Conservation (phyloP, 208 protist genomes). For the Trypanosomatidae sp. region DNA sequence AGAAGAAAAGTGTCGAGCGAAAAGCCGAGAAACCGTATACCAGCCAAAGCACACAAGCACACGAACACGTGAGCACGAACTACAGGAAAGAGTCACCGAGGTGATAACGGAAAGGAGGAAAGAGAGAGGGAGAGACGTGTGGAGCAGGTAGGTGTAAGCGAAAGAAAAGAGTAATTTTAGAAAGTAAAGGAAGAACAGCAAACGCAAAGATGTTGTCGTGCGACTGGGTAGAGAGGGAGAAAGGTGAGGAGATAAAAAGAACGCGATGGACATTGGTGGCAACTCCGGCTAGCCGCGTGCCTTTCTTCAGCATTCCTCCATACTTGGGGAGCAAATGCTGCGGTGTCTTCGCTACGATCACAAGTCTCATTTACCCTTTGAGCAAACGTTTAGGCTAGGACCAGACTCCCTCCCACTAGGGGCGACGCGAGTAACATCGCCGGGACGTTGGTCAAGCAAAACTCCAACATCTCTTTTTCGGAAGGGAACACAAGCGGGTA, state of each 20-base stretch:
- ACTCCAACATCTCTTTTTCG: too few species aligned
- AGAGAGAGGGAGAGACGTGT: neutral
- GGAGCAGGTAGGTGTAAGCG: neutral
- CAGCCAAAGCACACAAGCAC: neutral
- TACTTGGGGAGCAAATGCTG: too few species aligned
- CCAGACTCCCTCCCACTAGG: too few species aligned
- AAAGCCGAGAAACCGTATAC: neutral
- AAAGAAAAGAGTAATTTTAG: neutral
- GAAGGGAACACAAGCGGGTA: too few species aligned
- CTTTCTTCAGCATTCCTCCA: too few species aligned
- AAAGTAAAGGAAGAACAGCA: neutral
- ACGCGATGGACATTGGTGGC: neutral
- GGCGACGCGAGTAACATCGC: too few species aligned
- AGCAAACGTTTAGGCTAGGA: too few species aligned
- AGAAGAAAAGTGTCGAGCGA: neutral
- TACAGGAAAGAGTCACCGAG: neutral
- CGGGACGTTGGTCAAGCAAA: too few species aligned
- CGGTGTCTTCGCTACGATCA: too few species aligned
- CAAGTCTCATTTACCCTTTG: too few species aligned
- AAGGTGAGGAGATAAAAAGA: constrained; percentile 11
- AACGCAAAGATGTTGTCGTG: neutral
- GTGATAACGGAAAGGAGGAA: constrained; percentile 10
- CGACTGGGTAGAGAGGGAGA: neutral
- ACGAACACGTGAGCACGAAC: neutral
- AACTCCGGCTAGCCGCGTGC: neutral